Evolutionary conservation across 2,329 filamentous ascomycete species (phyloP).

Genomic region (Chaetomium olivaceum): DNA sequence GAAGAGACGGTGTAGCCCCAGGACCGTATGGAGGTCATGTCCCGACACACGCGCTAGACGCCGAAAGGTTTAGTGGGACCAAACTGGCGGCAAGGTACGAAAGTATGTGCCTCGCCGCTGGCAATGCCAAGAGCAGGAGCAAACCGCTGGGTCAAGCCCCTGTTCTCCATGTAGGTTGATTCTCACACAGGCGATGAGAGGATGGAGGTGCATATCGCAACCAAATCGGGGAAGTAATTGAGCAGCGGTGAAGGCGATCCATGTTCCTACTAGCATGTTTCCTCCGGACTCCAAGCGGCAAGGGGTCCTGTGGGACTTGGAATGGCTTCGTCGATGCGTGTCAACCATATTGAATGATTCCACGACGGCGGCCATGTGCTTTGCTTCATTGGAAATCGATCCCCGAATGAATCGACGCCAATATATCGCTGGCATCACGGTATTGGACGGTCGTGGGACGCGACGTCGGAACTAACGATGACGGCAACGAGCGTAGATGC

Average conservation of each 20-base stretch:
- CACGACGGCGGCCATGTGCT: slow-evolving; percentile 21
- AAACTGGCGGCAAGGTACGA: slow-evolving; percentile 2
- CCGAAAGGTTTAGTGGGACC: slow-evolving; percentile 15
- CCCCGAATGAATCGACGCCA: slow-evolving; percentile 3
- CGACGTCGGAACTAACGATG: neutral
- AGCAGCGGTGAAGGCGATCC: slow-evolving; percentile 21
- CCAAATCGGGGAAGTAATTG: slow-evolving; percentile 12
- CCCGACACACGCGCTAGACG: slow-evolving; percentile 11
- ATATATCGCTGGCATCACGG: neutral
- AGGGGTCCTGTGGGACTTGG: neutral
- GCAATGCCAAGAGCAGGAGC: slow-evolving; percentile 20
- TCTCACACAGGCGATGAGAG: slow-evolving; percentile 21
- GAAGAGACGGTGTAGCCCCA: slow-evolving; percentile 20
- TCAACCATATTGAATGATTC: slow-evolving; percentile 25
- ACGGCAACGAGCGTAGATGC: neutral
- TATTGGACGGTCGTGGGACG: slow-evolving; percentile 6
- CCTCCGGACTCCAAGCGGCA: slow-evolving; percentile 13
- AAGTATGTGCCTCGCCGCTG: slow-evolving; percentile 3
- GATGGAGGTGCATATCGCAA: slow-evolving; percentile 5
- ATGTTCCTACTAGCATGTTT: neutral
- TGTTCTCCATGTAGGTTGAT: slow-evolving; percentile 15
- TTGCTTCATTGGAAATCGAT: neutral
- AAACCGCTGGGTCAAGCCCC: slow-evolving; percentile 14
- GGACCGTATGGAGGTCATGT: no score
- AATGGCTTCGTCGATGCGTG: slow-evolving; percentile 5